Base-by-base conservation (phyloP, 2,329 filamentous ascomycete species). In the Fusarium siculi region DNA sequence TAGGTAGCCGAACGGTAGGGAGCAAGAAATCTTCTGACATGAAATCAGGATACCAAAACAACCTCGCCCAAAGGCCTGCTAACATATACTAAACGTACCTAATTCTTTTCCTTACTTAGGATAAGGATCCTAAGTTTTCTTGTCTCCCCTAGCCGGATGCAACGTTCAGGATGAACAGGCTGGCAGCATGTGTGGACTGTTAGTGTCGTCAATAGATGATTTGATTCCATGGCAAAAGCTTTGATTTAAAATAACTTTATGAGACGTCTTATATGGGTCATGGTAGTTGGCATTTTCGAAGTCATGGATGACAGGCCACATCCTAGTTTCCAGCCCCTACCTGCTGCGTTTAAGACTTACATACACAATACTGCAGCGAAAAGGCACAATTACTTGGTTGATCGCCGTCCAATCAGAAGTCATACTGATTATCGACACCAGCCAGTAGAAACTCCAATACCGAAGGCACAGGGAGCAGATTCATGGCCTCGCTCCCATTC, bases 361-460 rank as follows among this genome's bases (percentile, higher is more conserved):
- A 54, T 39, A 37, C 34, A 34, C 16, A 50, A 21, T n/a, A 34
- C n/a, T 37, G 34, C 23, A 28, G 36, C 19, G 16, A 28, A 54
- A 16, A n/a, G 19, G 21, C 34, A 40, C 19, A 18, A 42, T n/a
- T n/a, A 18, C 16, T 42, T n/a, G 19, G 19, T 54, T 54, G 19
- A n/a, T 42, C 18, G 15, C 34, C 19, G 19, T 54, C 19, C 23
- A 9, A 40, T 70, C 19, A 75, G 34, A 75, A 76, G 34, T 78
- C 76, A 36, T 77, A 77, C 40, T 77, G 73, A 12, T 70, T 76
- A 12, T 71, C 77, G 65, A 80, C 76, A 2, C 79, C 79, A 12
- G 80, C 80, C n/a, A 81, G 61, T 30, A 81, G 67, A 25, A 79
- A 75, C 42, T 81, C 79, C 34, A 81, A 56, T 18, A 79, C 77